phyloP scores from a whole-genome alignment of 352 stramenopile species.

The Pythium vanterpoolii region DNA sequence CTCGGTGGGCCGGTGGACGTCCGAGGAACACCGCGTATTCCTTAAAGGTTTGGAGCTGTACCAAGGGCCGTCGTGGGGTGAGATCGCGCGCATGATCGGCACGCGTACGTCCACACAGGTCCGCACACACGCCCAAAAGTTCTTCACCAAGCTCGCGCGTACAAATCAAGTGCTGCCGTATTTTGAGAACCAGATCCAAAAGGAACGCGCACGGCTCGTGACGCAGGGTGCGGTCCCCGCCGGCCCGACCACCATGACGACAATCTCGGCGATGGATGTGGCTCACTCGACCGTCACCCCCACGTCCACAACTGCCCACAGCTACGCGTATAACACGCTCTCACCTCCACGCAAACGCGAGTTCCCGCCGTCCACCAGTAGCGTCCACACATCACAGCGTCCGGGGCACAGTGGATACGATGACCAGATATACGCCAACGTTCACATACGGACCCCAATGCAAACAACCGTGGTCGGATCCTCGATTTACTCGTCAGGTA shows the following conservation, averaged over 20 bases:
- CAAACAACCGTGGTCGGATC: background rate
- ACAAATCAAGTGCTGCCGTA: constrained; percentile 69
- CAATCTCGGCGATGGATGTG: constrained; percentile 1
- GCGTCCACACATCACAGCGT: background rate
- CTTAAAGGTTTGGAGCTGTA: constrained; percentile 81
- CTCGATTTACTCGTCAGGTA: background rate
- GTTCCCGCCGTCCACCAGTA: constrained; percentile 3
- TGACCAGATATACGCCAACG: constrained; percentile 9
- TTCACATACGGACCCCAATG: background rate
- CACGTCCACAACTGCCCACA: constrained; percentile 35
- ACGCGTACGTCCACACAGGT: constrained; percentile 83
- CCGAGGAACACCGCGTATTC: constrained; percentile 72
- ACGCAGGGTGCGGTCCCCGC: constrained; percentile 33
- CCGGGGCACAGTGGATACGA: constrained; percentile 12
- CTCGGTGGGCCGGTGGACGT: constrained; percentile 72
- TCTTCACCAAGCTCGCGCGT: constrained; percentile 84
- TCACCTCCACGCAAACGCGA: constrained; percentile 41
- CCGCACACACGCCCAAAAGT: constrained; percentile 86
- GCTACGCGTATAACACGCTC: constrained; percentile 34
- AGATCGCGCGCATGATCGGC: constrained; percentile 82
- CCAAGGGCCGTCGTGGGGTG: constrained; percentile 71
- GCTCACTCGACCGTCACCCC: constrained; percentile 36
- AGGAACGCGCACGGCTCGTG: constrained; percentile 56
- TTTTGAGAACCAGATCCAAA: constrained; percentile 75
- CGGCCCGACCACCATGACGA: background rate